Base-by-base conservation (phyloP, 2,329 filamentous ascomycete species). In the Magnaporthiopsis rhizophila region DNA sequence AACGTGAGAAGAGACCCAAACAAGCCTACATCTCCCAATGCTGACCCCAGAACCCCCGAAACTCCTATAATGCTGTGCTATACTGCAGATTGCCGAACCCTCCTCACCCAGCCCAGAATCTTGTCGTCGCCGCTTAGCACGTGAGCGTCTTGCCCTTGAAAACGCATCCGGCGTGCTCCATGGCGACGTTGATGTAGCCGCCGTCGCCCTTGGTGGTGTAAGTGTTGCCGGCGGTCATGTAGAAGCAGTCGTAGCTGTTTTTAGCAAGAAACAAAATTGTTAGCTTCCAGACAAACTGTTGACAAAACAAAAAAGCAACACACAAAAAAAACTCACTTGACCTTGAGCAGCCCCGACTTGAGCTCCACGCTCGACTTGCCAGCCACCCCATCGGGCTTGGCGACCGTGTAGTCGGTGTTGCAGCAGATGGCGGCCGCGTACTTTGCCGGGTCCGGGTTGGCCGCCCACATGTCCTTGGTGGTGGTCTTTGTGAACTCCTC, bases 171-270 rank as follows among this genome's bases (percentile, higher is more conserved):
- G 8, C 24, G 61, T 62, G 26, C 38, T 45, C 12, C 36, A 24
- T 56, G 38, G 61, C 61, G 18, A 62, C 24, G 64, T 69, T 69
- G 56, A 67, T 65, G 63, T 62, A 69, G 7, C 67, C 69, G 8
- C 65, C 67, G 5, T 68, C 68, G 11, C 61, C 24, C n/a, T 67
- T 59, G 3, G 62, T 66, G 36, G 58, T 65, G 32, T 65, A 69
- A 12, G 59, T 50, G 64, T 66, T 65, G 45, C 64, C 63, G 2
- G 59, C 62, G 7, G 60, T 64, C 63, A 69, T 65, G 58, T 66
- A 70, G 63, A 68, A 64, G 58, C 66, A 69, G 53, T 69, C 68
- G 58, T 68, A 69, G 36, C 36, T 38, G 36, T 15, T 38, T 38
- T 8, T 9, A 34, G 36, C 12, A 38, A 38, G 36, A 38, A 18